A percentile compares a stretch with the other conserved stretches of the same genome.
phyloP scores from a whole-genome alignment of 176 grass and related monocot species.

The Phoenix dactylifera region DNA sequence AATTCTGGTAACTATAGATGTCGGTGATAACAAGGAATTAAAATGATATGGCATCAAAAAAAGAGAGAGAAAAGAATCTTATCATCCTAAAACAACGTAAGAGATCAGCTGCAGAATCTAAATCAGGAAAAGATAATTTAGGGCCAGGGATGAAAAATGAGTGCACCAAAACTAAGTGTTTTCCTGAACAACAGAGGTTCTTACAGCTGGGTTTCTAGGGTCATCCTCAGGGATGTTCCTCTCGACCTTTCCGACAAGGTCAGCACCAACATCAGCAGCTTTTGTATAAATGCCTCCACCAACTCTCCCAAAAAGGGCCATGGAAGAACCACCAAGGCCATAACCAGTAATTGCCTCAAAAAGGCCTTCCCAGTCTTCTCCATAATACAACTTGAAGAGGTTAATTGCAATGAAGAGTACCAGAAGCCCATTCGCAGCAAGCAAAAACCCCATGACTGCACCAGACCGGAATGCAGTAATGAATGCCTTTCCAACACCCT shows the following conservation, averaged over 20 bases:
- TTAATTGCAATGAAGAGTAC: conserved; percentile 83
- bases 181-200: conserved; percentile 1
- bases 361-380: conserved; percentile 94
- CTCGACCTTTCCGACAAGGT: conserved; percentile 88
- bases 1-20: too few relatives aligned
- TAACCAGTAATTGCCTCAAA: conserved; percentile 91
- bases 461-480: conserved; percentile 85
- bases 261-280: conserved; percentile 95
- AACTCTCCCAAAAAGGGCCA: conserved; percentile 95
- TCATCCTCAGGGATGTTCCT: conserved; percentile 94
- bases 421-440: conserved; percentile 90
- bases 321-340: conserved; percentile 87
- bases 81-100: too few relatives aligned
- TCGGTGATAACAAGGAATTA: too few relatives aligned
- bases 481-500: conserved; percentile 91
- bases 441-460: conserved; percentile 94
- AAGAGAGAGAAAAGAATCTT: too few relatives aligned
- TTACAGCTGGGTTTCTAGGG: conserved; percentile 93
- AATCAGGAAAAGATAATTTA: too few relatives aligned
- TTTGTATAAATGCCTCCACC: conserved; percentile 91
- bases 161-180: too few relatives aligned
- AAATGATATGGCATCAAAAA: too few relatives aligned
- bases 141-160: too few relatives aligned
- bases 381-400: conserved; percentile 79
- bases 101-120: too few relatives aligned